Percentiles rank a stretch among this genome's conserved stretches.
These are phyloP conservation scores for Isoetes engelmannii DNA, from an alignment of 83 land plant genomes.

Conservation along the genomic window DNA sequence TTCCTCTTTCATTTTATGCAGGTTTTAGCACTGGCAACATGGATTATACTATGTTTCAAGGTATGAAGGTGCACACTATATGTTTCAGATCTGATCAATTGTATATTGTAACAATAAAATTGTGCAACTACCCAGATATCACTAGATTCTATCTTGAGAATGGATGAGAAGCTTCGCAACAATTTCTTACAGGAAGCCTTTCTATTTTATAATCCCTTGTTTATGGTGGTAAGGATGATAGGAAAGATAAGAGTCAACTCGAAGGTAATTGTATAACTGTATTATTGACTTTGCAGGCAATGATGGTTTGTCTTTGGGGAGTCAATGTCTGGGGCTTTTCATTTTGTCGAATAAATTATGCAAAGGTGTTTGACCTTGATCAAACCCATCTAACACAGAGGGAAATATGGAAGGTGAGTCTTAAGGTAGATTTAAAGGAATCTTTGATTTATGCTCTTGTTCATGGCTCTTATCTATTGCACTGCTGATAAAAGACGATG, in stretches of 20 bases:
- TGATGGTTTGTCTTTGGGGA: conserved; percentile 99
- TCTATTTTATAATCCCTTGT: conserved; percentile 89
- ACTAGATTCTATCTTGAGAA: conserved; percentile 76
- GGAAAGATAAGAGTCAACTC: conserved; percentile 2
- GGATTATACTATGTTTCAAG: too few relatives aligned
- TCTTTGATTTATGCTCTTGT: background rate
- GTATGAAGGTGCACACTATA: too few relatives aligned
- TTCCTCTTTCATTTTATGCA: too few relatives aligned
- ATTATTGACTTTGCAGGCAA: conserved; percentile 47
- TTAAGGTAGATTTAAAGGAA: background rate
- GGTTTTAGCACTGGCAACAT: too few relatives aligned
- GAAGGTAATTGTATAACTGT: background rate
- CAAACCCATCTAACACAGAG: conserved; percentile 74
- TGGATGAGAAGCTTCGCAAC: conserved; percentile 57
- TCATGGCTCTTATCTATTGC: background rate
- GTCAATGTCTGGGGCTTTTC: conserved; percentile 81
- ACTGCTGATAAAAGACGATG: background rate
- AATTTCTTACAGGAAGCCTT: conserved; percentile 85
- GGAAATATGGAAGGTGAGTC: conserved; percentile 90
- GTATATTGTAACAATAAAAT: too few relatives aligned
- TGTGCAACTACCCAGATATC: conserved; percentile 40
- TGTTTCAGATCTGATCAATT: too few relatives aligned
- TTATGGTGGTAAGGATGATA: conserved; percentile 68
- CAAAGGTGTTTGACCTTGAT: conserved; percentile 87
- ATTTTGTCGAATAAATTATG: conserved; percentile 59